Evolutionary conservation across 1,284 basidiomycete species (phyloP).

Genomic region (Trametes versicolor): DNA sequence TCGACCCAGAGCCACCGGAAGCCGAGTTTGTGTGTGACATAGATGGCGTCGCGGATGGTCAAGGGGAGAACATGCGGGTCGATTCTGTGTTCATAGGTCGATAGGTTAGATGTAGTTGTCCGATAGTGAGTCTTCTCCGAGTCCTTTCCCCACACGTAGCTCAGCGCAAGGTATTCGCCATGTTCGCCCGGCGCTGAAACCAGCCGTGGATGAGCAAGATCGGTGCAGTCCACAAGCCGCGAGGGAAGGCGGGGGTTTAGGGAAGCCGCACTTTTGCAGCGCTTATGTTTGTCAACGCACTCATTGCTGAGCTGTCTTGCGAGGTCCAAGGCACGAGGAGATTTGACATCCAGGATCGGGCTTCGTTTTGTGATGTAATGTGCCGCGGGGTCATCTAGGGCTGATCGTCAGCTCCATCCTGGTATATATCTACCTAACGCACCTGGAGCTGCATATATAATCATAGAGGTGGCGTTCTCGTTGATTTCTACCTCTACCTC

Average conservation of each 20-base stretch:
- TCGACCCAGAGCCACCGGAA: constrained; percentile 14
- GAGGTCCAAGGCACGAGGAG: not conserved
- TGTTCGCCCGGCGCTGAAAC: not conserved
- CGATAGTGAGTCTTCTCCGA: constrained; percentile 17
- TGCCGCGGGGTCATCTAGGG: constrained; percentile 18
- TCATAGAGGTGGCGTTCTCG: not conserved
- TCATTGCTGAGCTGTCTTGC: not conserved
- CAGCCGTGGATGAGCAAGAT: constrained; percentile 4
- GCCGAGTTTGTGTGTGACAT: constrained; percentile 8
- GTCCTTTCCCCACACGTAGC: constrained; percentile 27
- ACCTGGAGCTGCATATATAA: not conserved
- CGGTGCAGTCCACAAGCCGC: constrained; percentile 19
- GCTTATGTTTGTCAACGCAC: constrained; percentile 1
- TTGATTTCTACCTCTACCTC: too few species aligned
- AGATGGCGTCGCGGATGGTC: constrained; percentile 18
- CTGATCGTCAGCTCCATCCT: not conserved
- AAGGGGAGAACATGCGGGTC: not conserved
- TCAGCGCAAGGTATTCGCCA: constrained; percentile 23
- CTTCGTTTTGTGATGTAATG: not conserved
- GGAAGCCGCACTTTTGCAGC: not conserved
- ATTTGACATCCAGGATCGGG: not conserved
- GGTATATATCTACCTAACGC: not conserved
- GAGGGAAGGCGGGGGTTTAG: constrained; percentile 4
- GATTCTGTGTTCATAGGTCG: not conserved
- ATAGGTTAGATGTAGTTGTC: constrained; percentile 2